Conservation (phyloP, 129 eudicot species). For the Ambrosia artemisiifolia region DNA sequence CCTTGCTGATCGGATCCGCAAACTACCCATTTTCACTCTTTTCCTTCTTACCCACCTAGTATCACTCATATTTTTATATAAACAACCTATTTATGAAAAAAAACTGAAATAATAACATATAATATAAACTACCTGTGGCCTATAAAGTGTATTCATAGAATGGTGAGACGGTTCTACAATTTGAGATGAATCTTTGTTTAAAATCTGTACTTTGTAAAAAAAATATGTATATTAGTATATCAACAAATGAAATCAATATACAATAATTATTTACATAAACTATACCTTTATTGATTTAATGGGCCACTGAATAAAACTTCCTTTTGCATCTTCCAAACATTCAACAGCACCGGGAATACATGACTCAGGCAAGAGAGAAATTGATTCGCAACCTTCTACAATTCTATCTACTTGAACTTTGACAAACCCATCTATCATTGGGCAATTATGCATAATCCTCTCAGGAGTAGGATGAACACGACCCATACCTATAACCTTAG, state of each 20-base stretch:
- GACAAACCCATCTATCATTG: neutral
- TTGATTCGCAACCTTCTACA: too few relatives aligned
- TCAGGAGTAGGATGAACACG: too few relatives aligned
- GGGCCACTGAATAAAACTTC: neutral
- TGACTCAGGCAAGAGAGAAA: neutral
- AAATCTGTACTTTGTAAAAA: neutral
- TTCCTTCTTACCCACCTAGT: too few relatives aligned
- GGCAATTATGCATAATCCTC: neutral
- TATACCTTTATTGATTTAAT: neutral
- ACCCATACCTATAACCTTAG: too few relatives aligned
- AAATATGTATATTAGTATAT: neutral
- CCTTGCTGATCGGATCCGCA: too few relatives aligned
- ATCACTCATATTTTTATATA: too few relatives aligned
- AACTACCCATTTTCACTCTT: too few relatives aligned
- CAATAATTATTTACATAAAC: too few relatives aligned
- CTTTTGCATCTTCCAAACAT: too few relatives aligned
- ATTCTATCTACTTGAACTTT: neutral
- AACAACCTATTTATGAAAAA: too few relatives aligned
- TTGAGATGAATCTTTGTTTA: neutral
- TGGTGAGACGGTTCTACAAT: neutral
- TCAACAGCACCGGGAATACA: neutral
- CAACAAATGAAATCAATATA: too few relatives aligned
- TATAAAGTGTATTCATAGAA: neutral
- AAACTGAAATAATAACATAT: neutral
- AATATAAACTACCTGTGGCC: neutral